A percentile compares a stretch with the other conserved stretches of the same genome.
Conservation (phyloP, 2,329 filamentous ascomycete species). For the Cladophialophora yegresii region DNA sequence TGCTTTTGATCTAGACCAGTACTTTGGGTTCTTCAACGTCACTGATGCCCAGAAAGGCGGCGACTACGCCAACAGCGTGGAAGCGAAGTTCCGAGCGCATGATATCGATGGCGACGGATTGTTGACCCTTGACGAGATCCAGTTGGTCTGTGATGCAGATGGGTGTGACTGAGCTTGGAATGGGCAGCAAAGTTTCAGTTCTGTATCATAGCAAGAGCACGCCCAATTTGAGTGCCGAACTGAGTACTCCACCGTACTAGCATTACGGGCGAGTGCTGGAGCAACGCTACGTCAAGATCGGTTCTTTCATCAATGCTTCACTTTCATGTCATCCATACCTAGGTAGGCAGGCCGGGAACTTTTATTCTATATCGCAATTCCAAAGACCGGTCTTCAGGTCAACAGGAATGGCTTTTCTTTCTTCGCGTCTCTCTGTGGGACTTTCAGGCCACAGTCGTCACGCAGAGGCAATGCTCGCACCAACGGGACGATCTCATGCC, state of each 20-base stretch:
- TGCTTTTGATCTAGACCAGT: conserved; percentile 7
- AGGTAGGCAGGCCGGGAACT: background rate
- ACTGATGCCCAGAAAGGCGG: background rate
- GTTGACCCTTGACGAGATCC: conserved; percentile 9
- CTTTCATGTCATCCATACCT: background rate
- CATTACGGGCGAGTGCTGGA: background rate
- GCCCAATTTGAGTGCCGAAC: background rate
- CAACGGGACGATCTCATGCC: background rate
- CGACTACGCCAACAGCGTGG: conserved; percentile 1
- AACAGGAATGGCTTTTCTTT: background rate
- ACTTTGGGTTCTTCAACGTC: conserved; percentile 15
- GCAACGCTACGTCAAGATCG: background rate
- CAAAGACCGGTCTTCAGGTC: background rate
- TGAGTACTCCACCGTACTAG: background rate
- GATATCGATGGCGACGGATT: conserved; percentile 10
- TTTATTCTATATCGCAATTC: background rate
- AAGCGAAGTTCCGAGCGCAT: conserved; percentile 15
- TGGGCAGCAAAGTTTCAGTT: background rate
- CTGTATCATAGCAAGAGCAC: background rate
- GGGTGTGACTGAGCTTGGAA: conserved; percentile 4
- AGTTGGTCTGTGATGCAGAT: conserved; percentile 9
- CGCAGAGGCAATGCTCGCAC: background rate
- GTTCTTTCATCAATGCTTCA: background rate
- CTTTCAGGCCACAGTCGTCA: too few species aligned
- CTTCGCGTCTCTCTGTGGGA: too few species aligned